A percentile compares a stretch with the other conserved stretches of the same genome.
phyloP scores from a whole-genome alignment of 768 basidiomycete genomes.

The Rhodotorula diobovata region DNA sequence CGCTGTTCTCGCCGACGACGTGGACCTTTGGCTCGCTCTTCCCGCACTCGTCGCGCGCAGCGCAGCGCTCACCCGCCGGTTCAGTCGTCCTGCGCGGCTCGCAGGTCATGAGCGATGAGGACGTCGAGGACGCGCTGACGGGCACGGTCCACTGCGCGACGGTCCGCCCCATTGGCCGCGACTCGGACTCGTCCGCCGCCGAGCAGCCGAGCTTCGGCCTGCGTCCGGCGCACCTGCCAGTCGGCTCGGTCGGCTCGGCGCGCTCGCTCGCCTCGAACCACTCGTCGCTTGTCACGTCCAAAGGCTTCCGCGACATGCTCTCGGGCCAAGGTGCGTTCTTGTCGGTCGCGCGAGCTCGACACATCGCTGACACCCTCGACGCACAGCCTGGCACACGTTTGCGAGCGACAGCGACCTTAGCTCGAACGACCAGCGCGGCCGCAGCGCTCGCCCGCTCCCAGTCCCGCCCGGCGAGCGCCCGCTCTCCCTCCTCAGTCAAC shows the following conservation, averaged over 20 bases:
- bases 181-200: neutral
- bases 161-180: conserved; percentile 10
- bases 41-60: neutral
- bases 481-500: conserved; percentile 22
- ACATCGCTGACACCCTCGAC: neutral
- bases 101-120: conserved; percentile 3
- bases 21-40: neutral
- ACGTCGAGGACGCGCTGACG: conserved; percentile 14
- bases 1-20: neutral
- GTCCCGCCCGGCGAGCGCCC: neutral
- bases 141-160: conserved; percentile 33
- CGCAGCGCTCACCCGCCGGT: neutral
- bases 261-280: neutral
- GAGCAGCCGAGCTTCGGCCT: neutral
- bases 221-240: conserved; percentile 66
- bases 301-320: conserved; percentile 17
- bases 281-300: conserved; percentile 6
- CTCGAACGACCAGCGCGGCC: neutral
- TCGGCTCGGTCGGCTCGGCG: conserved; percentile 35
- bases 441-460: neutral
- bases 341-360: no score
- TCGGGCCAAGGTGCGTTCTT: neutral
- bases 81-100: conserved; percentile 16
- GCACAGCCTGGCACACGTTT: conserved; percentile 4
- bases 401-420: neutral